A percentile compares a stretch with the other conserved stretches of the same genome.
These are phyloP conservation scores for Ophiostoma pallidulum DNA, from an alignment of 2,329 filamentous ascomycete genomes.

Conservation along the genomic window DNA sequence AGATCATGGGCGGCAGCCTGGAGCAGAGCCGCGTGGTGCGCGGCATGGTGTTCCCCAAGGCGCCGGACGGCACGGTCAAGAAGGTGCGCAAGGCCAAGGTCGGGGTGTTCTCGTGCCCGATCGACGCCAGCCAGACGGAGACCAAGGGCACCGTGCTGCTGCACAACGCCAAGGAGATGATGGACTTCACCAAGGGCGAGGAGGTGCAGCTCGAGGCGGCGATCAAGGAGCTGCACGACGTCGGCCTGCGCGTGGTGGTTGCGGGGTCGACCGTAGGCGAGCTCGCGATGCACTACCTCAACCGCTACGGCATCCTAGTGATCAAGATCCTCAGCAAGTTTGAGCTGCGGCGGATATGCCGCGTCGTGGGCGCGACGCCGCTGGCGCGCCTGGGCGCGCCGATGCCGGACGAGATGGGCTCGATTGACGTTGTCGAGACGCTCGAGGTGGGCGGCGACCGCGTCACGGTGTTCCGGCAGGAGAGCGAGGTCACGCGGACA, in stretches of 20 bases:
- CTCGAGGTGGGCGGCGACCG: constrained; percentile 96
- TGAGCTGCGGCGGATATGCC: constrained; percentile 86
- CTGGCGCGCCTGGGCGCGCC: constrained; percentile 89
- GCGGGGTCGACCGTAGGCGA: constrained; percentile 93
- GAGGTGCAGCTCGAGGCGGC: constrained; percentile 81
- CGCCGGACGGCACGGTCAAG: constrained; percentile 87
- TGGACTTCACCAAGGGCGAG: constrained; percentile 96
- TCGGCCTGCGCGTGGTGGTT: constrained; percentile 81
- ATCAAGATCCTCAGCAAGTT: constrained; percentile 98
- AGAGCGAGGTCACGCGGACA: constrained; percentile 83
- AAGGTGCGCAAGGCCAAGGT: constrained; percentile 91
- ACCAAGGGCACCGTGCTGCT: constrained; percentile 96
- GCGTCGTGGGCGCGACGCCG: constrained; percentile 93
- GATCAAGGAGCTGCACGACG: constrained; percentile 94
- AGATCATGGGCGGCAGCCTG: constrained; percentile 97
- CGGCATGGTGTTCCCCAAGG: constrained; percentile 96
- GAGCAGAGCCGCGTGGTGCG: constrained; percentile 91
- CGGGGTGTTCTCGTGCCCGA: constrained; percentile 89
- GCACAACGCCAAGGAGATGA: constrained; percentile 97
- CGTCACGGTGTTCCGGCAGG: constrained; percentile 96
- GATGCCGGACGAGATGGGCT: constrained; percentile 99
- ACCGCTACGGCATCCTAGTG: constrained; percentile 90
- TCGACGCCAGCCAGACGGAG: constrained; percentile 93
- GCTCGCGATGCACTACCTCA: constrained; percentile 92
- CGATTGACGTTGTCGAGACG: constrained; percentile 89